Conservation (phyloP, 176 grass and related monocot genomes). For the Musa itinerans region DNA sequence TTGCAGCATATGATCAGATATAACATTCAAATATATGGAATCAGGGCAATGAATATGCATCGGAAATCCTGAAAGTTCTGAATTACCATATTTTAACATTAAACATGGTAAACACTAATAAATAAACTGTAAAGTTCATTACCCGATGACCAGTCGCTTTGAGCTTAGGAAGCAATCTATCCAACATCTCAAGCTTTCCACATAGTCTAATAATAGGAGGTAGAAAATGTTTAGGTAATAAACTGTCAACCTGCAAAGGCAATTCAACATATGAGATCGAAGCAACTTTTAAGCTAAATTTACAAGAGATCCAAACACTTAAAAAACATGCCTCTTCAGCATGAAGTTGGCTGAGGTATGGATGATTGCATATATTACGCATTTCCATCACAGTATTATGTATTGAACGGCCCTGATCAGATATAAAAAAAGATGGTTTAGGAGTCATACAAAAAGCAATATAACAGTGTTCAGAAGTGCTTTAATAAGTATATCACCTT, state of each 20-base stretch:
- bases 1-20: no score
- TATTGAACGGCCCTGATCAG: slow-evolving; percentile 61
- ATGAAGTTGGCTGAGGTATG: slow-evolving; percentile 94
- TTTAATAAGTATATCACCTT: slow-evolving; percentile 36
- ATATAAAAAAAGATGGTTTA: slow-evolving; percentile 15
- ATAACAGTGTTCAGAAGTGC: background rate
- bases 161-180: slow-evolving; percentile 88
- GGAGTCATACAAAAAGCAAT: background rate
- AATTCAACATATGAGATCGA: slow-evolving; percentile 12
- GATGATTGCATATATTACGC: slow-evolving; percentile 99
- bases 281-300: slow-evolving; percentile 6
- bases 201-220: slow-evolving; percentile 81
- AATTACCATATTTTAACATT: background rate
- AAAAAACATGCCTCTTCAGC: slow-evolving; percentile 58
- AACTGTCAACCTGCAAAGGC: slow-evolving; percentile 64
- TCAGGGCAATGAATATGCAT: background rate
- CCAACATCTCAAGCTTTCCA: slow-evolving; percentile 98
- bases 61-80: background rate
- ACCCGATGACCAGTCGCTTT: slow-evolving; percentile 93
- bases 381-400: slow-evolving; percentile 98
- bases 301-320: background rate
- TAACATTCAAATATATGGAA: no score
- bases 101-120: background rate
- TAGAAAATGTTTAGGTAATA: slow-evolving; percentile 88
- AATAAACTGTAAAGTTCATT: slow-evolving; percentile 18